Conservation (phyloP, 2,329 filamentous ascomycete species). For the Aspergillus unguis region DNA sequence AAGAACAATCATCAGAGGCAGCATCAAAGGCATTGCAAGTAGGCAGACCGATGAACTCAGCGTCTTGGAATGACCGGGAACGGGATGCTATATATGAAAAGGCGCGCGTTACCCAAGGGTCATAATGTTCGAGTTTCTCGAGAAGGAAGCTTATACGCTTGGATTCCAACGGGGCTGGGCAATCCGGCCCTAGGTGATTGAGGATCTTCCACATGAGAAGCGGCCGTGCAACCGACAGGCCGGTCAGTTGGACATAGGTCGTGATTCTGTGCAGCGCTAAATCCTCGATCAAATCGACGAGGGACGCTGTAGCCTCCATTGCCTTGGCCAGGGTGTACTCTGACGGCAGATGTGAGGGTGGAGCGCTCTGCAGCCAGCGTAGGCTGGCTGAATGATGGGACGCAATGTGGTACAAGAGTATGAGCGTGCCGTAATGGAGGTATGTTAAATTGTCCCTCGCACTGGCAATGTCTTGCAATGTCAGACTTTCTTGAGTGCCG, state of each 20-base stretch:
- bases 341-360: neutral
- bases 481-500: neutral
- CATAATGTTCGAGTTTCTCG: too few relatives aligned
- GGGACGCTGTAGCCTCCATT: neutral
- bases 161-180: too few relatives aligned
- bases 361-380: neutral
- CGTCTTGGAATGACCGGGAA: too few relatives aligned
- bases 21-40: too few relatives aligned
- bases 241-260: neutral
- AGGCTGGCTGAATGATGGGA: neutral
- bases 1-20: too few relatives aligned
- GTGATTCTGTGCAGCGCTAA: neutral
- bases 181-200: neutral
- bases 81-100: too few relatives aligned
- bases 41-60: too few relatives aligned
- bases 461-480: neutral
- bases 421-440: neutral
- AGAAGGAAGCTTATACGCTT: too few relatives aligned
- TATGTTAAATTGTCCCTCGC: neutral
- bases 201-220: neutral
- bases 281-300: neutral
- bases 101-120: too few relatives aligned
- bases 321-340: neutral
- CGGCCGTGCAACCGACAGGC: neutral
- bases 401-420: neutral